phyloP scores from a whole-genome alignment of 106 monocot genomes.

The Dactylorhiza incarnata region DNA sequence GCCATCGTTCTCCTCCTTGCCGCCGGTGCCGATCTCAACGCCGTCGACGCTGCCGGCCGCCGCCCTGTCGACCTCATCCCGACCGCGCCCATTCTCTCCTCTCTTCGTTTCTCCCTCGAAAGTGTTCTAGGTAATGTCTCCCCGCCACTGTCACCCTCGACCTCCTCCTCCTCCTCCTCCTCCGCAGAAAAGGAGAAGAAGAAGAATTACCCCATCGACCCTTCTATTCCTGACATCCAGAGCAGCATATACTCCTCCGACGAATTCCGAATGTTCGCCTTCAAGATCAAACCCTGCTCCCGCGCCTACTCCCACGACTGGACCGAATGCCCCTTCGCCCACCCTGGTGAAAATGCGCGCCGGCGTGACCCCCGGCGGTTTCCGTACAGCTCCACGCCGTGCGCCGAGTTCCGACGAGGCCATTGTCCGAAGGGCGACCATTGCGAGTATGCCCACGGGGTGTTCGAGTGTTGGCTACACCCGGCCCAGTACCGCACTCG shows the following conservation, averaged over 20 bases:
- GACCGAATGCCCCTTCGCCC: slow-evolving; percentile 80
- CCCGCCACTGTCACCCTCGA: slow-evolving; percentile 16
- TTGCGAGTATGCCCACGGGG: slow-evolving; percentile 72
- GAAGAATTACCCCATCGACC: slow-evolving; percentile 49
- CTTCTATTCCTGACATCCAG: slow-evolving; percentile 58
- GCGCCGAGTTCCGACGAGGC: slow-evolving; percentile 63
- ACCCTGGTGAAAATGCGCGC: slow-evolving; percentile 66
- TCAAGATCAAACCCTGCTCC: slow-evolving; percentile 69
- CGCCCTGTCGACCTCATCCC: slow-evolving; percentile 17
- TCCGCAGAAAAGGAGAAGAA: slow-evolving; percentile 20
- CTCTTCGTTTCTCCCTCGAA: background rate
- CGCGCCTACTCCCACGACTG: slow-evolving; percentile 74
- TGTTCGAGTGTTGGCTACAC: slow-evolving; percentile 79
- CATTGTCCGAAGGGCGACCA: slow-evolving; percentile 47
- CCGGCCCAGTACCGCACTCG: slow-evolving; percentile 66
- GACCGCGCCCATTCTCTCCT: slow-evolving; percentile 1
- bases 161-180: slow-evolving; percentile 15
- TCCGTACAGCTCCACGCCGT: slow-evolving; percentile 65
- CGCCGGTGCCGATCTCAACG: background rate
- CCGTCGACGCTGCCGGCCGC: background rate
- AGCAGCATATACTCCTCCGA: slow-evolving; percentile 58
- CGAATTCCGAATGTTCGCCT: slow-evolving; percentile 70
- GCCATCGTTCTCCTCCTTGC: slow-evolving; percentile 26
- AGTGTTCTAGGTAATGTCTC: slow-evolving; percentile 8
- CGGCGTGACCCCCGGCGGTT: slow-evolving; percentile 61